Evolutionary conservation across 176 grass and related monocot species (phyloP).

Genomic region (Musa itinerans): DNA sequence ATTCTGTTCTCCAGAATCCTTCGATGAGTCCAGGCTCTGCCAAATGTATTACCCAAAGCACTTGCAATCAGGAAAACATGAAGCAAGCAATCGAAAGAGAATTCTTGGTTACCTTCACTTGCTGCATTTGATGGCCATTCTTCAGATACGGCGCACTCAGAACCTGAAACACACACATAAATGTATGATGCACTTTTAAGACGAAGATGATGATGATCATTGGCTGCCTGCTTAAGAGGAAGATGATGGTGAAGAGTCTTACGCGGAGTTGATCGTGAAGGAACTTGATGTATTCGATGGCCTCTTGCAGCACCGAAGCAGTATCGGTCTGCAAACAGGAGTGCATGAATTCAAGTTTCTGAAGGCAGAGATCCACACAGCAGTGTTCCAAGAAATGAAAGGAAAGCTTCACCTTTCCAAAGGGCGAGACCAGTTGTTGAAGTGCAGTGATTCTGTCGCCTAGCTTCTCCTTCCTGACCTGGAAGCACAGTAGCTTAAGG

Average conservation of each 20-base stretch:
- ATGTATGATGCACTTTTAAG: not conserved
- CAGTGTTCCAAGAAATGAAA: not conserved
- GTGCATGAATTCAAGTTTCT: not conserved
- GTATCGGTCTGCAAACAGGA: conserved; percentile 55
- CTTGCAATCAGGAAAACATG: not conserved
- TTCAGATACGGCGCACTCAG: conserved; percentile 66
- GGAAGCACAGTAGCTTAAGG: not conserved
- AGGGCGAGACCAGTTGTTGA: conserved; percentile 95
- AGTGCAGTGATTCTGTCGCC: conserved; percentile 98
- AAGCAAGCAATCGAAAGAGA: not conserved
- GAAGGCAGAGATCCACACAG: not conserved
- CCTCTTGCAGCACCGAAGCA: conserved; percentile 94
- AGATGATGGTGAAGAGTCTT: conserved; percentile 15
- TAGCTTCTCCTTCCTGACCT: conserved; percentile 97
- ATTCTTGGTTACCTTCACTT: conserved; percentile 29
- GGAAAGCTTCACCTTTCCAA: conserved; percentile 70
- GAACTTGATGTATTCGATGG: conserved; percentile 84
- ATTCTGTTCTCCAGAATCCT: conserved; percentile 23
- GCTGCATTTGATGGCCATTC: conserved; percentile 33
- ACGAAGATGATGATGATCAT: not conserved
- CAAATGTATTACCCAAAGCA: not conserved
- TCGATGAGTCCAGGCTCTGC: conserved; percentile 36
- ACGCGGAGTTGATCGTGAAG: conserved; percentile 84
- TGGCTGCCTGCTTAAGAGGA: not conserved
- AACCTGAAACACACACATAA: conserved; percentile 28